Base-by-base conservation (phyloP, 495 filamentous ascomycete genomes). In the Penicillium dipodomyicola region DNA sequence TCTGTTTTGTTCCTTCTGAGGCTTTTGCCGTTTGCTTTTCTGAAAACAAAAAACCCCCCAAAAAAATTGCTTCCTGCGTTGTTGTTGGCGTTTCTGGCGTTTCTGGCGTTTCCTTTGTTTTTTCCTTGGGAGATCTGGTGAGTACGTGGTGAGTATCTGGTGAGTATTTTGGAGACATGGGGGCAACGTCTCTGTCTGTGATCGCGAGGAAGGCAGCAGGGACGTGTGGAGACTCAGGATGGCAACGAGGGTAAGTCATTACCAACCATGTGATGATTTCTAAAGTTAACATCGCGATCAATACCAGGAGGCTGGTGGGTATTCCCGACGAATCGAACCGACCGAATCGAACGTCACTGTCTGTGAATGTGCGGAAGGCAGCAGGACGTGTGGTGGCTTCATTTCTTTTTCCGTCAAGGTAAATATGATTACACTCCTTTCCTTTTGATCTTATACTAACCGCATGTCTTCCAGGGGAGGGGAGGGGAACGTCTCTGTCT, bases 171-270 rank as follows among this genome's bases (percentile, higher is more conserved):
- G 14, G 20, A n/a, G 23, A 48, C n/a, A 8, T 39, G 35, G 7
- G 35, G 35, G 6, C 15, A 37, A 49, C 32, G 35, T 52, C 35
- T 52, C 49, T 41, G 35, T 52, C 35, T 49, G 47, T 49, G 35
- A 39, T 29, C 20, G 19, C 17, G 49, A 1, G 49, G 49, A 52
- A 52, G 49, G 33, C 32, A 52, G 14, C 35, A 41, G 49, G 29
- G 23, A 10, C 2, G 19, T 33, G 29, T 15, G 47, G 47, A 23
- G 20, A 11, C 17, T 12, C 23, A 9, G n/a, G 27, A 19, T 47
- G 8, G 45, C 14, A 15, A 47, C 9, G 25, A 11, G 27, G n/a
- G 45, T 29, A 47, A 47, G 45, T 32, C 6, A 2, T 47, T 19
- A 19, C 27, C 23, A 11, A 47, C 1, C 14, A 19, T 14, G 3